Evolutionary conservation across 2,329 filamentous ascomycete species (phyloP).

Genomic region (Epichloe elymi): DNA sequence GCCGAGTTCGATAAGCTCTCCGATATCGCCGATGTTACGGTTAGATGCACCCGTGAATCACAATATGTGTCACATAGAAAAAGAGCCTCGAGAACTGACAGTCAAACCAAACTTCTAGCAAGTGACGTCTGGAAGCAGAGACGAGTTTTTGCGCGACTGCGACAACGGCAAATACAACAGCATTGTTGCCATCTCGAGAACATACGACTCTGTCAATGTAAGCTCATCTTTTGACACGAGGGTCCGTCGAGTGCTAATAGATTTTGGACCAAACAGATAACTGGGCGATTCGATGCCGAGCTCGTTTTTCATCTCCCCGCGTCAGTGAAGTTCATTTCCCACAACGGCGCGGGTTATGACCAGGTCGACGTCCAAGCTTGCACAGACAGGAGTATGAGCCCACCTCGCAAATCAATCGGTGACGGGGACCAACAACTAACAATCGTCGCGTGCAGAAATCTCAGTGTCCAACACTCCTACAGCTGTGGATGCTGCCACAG

Average conservation of each 20-base stretch:
- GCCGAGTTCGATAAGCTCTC: constrained; percentile 9
- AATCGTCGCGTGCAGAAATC: constrained; percentile 20
- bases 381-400: constrained; percentile 19
- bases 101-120: constrained; percentile 1
- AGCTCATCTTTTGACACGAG: not conserved
- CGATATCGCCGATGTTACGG: constrained; percentile 7
- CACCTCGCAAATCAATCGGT: too few species aligned
- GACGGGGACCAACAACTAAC: not conserved
- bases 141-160: constrained; percentile 30
- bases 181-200: constrained; percentile 46
- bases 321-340: constrained; percentile 28
- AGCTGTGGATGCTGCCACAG: constrained; percentile 56
- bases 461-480: constrained; percentile 55
- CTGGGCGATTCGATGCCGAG: constrained; percentile 50
- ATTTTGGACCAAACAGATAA: constrained; percentile 24
- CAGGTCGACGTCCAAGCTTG: constrained; percentile 54
- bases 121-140: constrained; percentile 8
- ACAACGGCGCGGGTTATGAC: constrained; percentile 47
- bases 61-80: not conserved
- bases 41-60: not conserved
- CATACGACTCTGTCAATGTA: constrained; percentile 21
- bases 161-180: constrained; percentile 42
- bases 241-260: not conserved
- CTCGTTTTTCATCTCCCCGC: constrained; percentile 34
- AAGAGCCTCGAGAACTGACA: not conserved